phyloP scores from a whole-genome alignment of 106 monocot species.

The Allium fistulosum region DNA sequence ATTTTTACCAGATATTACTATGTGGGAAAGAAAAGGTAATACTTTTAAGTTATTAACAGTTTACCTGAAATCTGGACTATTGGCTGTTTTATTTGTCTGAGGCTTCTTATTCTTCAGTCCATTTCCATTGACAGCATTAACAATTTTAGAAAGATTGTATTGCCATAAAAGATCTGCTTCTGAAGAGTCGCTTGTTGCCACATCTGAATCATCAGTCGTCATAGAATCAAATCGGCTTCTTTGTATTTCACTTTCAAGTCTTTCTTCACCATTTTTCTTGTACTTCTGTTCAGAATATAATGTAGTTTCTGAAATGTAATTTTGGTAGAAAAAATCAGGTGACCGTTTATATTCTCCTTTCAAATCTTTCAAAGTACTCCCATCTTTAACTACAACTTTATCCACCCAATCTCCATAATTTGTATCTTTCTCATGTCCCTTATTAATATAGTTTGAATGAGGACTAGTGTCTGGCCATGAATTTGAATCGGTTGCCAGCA shows the following conservation, averaged over 20 bases:
- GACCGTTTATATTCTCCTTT: slow-evolving; percentile 23
- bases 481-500: slow-evolving; percentile 31
- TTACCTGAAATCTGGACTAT: slow-evolving; percentile 61
- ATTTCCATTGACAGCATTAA: slow-evolving; percentile 15
- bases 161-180: slow-evolving; percentile 75
- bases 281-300: slow-evolving; percentile 23
- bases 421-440: slow-evolving; percentile 45
- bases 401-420: slow-evolving; percentile 77
- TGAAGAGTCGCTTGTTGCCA: slow-evolving; percentile 83
- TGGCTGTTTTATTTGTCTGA: slow-evolving; percentile 30
- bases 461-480: slow-evolving; percentile 45
- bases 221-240: slow-evolving; percentile 30
- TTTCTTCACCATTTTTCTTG: slow-evolving; percentile 25
- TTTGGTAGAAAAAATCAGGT: slow-evolving; percentile 65
- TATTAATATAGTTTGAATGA: slow-evolving; percentile 13
- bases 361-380: slow-evolving; percentile 38
- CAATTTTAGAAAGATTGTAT: slow-evolving; percentile 35
- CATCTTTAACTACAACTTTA: slow-evolving; percentile 42
- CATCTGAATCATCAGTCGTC: slow-evolving; percentile 59
- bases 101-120: slow-evolving; percentile 58
- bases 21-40: too few relatives aligned
- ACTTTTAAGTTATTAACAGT: background rate
- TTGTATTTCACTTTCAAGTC: slow-evolving; percentile 30
- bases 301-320: slow-evolving; percentile 33
- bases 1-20: too few relatives aligned